Percentiles rank a stretch among this genome's conserved stretches.
Conservation (phyloP, 345 rosid species). For the Heritiera fomes region DNA sequence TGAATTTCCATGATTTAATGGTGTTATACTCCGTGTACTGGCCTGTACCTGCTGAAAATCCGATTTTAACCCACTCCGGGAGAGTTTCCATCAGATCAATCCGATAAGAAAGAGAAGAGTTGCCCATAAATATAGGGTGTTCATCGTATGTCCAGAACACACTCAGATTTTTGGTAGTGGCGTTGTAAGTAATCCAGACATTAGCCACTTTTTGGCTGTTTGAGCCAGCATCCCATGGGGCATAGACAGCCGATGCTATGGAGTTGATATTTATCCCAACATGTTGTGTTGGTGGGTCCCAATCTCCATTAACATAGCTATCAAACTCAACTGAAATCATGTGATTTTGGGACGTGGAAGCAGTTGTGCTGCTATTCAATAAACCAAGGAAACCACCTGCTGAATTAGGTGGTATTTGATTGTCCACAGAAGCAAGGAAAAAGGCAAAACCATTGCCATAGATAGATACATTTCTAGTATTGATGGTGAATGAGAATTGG, state of each 20-base stretch:
- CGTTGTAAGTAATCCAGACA: slow-evolving; percentile 36
- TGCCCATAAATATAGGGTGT: slow-evolving; percentile 8
- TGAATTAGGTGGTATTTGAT: slow-evolving; percentile 28
- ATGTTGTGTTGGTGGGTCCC: slow-evolving; percentile 32
- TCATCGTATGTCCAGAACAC: slow-evolving; percentile 33
- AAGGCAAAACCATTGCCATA: slow-evolving; percentile 40
- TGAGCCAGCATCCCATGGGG: slow-evolving; percentile 38
- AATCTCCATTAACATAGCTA: not conserved
- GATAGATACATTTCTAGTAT: not conserved
- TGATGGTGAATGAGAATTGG: slow-evolving; percentile 36
- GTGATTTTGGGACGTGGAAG: not conserved
- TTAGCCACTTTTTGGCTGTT: slow-evolving; percentile 34
- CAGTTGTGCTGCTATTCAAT: slow-evolving; percentile 21
- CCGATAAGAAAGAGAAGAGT: slow-evolving; percentile 8
- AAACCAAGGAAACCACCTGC: slow-evolving; percentile 23
- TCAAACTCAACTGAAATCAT: slow-evolving; percentile 26
- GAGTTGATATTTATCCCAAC: slow-evolving; percentile 49
- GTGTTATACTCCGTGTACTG: not conserved
- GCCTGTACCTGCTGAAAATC: slow-evolving; percentile 40
- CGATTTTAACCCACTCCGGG: slow-evolving; percentile 33
- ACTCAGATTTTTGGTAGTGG: slow-evolving; percentile 26
- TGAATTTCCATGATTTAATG: slow-evolving; percentile 40
- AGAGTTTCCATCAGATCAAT: slow-evolving; percentile 32
- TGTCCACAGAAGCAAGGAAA: slow-evolving; percentile 34
- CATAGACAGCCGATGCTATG: slow-evolving; percentile 20